Percentiles rank a stretch among this genome's conserved stretches.
Conservation (phyloP, 495 filamentous ascomycete species). For the Polyplosphaeria fusca region DNA sequence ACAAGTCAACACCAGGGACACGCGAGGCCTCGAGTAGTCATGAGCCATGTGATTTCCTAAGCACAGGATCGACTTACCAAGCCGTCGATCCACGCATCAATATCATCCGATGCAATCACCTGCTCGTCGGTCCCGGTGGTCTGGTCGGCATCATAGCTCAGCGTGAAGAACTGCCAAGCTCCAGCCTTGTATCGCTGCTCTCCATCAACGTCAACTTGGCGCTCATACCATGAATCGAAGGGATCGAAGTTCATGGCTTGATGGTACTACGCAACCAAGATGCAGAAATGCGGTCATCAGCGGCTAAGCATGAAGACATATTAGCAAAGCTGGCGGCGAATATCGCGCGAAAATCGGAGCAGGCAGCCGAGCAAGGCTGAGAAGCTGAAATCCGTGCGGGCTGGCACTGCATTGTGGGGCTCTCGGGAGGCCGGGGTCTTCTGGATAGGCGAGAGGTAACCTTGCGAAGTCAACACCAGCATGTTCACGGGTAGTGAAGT, state of each 20-base stretch:
- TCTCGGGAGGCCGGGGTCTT: no score
- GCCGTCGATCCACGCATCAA: conserved; percentile 9
- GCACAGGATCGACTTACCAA: not conserved
- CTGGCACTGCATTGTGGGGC: no score
- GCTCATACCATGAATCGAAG: conserved; percentile 2
- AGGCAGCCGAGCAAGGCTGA: not conserved
- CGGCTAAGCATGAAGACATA: not conserved
- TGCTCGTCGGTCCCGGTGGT: not conserved
- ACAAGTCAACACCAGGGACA: conserved; percentile 2
- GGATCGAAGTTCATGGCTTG: conserved; percentile 8
- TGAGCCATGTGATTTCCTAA: no score
- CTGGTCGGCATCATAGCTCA: not conserved
- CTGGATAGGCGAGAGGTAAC: not conserved
- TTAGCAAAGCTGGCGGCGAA: no score
- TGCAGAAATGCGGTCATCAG: not conserved
- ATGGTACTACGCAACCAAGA: not conserved
- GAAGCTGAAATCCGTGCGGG: no score
- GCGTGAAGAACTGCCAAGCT: conserved; percentile 6
- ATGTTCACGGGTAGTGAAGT: no score
- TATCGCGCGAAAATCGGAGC: no score
- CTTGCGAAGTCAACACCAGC: no score
- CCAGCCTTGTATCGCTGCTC: conserved; percentile 4
- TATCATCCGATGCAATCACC: not conserved
- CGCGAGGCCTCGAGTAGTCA: no score
- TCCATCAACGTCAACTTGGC: not conserved